Conservation (phyloP, 345 rosid genomes). For the Capsella bursapastoris region DNA sequence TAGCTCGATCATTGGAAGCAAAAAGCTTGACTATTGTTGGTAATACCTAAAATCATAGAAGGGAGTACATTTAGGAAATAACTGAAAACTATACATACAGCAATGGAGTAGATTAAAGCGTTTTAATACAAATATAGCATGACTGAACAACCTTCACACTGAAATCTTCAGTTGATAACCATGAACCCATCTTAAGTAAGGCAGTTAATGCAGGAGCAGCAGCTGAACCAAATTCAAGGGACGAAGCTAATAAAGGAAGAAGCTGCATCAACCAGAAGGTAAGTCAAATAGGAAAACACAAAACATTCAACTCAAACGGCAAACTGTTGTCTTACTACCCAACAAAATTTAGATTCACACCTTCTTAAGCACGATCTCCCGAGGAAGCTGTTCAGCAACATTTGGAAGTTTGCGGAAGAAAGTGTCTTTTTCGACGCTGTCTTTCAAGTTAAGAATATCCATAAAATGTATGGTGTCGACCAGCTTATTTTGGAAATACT, state of each 20-base stretch:
- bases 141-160: conserved; percentile 66
- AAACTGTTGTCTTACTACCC: conserved; percentile 35
- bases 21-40: conserved; percentile 90
- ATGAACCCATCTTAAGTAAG: conserved; percentile 91
- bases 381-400: conserved; percentile 98
- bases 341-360: conserved; percentile 49
- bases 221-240: conserved; percentile 99
- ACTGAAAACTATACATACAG: conserved; percentile 27
- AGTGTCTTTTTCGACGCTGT: conserved; percentile 92
- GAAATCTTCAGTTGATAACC: conserved; percentile 93
- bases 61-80: conserved; percentile 30
- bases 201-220: conserved; percentile 94
- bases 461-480: conserved; percentile 99
- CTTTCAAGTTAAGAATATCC: conserved; percentile 96
- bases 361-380: conserved; percentile 93
- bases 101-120: conserved; percentile 1
- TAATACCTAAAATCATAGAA: conserved; percentile 62
- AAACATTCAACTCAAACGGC: conserved; percentile 17
- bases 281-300: conserved; percentile 40
- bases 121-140: conserved; percentile 17
- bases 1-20: conserved; percentile 91
- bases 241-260: conserved; percentile 96
- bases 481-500: conserved; percentile 98
- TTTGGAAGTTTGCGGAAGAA: conserved; percentile 98
- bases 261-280: conserved; percentile 62